These are phyloP conservation scores for Spirogloea muscicola DNA, from an alignment of 139 green algal genomes.

Conservation along the genomic window DNA sequence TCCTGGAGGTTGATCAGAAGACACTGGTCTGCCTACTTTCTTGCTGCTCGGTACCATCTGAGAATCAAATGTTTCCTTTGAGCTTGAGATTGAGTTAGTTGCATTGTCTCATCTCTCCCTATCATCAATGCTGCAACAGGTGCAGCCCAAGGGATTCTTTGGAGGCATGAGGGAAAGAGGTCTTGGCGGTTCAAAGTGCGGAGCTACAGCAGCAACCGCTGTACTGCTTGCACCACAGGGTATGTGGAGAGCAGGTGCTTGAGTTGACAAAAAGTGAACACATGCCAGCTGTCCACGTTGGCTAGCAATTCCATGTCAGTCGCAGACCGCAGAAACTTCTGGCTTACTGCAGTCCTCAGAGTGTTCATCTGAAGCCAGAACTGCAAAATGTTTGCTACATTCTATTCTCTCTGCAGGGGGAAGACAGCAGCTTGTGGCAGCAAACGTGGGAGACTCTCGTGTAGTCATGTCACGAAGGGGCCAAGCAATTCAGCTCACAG, in stretches of 20 bases:
- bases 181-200: conserved; percentile 41
- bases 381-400: too few species aligned
- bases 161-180: conserved; percentile 36
- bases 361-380: too few species aligned
- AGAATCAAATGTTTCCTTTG: too few species aligned
- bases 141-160: conserved; percentile 41
- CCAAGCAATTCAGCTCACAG: conserved; percentile 68
- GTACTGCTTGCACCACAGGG: conserved; percentile 8
- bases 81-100: too few species aligned
- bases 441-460: conserved; percentile 87
- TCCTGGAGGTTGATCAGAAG: conserved; percentile 21
- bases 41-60: background rate
- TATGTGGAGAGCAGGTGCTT: background rate
- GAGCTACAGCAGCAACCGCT: conserved; percentile 35
- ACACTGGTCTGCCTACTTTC: conserved; percentile 3
- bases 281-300: too few species aligned
- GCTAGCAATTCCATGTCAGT: too few species aligned
- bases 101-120: background rate
- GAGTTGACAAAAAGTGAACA: background rate
- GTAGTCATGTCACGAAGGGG: conserved; percentile 66
- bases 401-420: too few species aligned
- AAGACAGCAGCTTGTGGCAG: conserved; percentile 60
- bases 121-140: background rate
- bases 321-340: too few species aligned
- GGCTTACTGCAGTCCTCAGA: too few species aligned